Percentiles rank a stretch among this genome's conserved stretches.
These are phyloP conservation scores for Candida pini DNA, from an alignment of 805 yeast genomes.

Conservation along the genomic window DNA sequence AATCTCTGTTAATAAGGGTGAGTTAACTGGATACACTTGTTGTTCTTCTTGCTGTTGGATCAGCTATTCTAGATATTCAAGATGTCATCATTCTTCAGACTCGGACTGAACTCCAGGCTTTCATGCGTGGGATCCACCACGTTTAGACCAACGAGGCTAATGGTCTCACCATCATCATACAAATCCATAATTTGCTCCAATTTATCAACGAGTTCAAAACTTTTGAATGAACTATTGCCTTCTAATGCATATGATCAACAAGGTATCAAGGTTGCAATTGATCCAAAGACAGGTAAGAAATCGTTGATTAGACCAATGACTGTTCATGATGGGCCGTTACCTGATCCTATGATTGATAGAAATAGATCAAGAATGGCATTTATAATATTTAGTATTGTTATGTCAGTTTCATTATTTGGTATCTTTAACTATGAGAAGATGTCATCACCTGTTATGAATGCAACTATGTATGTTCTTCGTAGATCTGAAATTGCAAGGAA, in stretches of 20 bases:
- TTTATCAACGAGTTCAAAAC: not conserved
- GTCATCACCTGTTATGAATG: constrained; percentile 80
- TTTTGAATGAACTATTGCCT: too few relatives aligned
- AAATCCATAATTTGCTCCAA: too few relatives aligned
- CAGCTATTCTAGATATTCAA: too few relatives aligned
- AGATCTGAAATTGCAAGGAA: constrained; percentile 62
- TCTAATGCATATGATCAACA: too few relatives aligned
- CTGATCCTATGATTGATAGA: constrained; percentile 64
- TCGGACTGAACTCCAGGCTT: too few relatives aligned
- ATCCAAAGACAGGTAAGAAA: constrained; percentile 18
- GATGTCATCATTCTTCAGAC: too few relatives aligned
- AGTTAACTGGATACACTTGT: too few relatives aligned
- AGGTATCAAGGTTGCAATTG: constrained; percentile 17
- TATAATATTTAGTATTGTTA: constrained; percentile 44
- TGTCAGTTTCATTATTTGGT: constrained; percentile 51
- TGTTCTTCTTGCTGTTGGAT: too few relatives aligned
- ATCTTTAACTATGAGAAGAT: constrained; percentile 93
- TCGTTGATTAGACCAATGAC: constrained; percentile 42
- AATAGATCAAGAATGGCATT: constrained; percentile 51
- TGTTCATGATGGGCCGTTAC: constrained; percentile 66
- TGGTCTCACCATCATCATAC: too few relatives aligned
- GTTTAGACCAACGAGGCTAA: too few relatives aligned
- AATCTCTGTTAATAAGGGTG: too few relatives aligned
- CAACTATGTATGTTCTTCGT: constrained; percentile 80
- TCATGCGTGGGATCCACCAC: too few relatives aligned